Evolutionary conservation across 2,329 filamentous ascomycete genomes (phyloP).

Genomic region (Hysterium pulicare): DNA sequence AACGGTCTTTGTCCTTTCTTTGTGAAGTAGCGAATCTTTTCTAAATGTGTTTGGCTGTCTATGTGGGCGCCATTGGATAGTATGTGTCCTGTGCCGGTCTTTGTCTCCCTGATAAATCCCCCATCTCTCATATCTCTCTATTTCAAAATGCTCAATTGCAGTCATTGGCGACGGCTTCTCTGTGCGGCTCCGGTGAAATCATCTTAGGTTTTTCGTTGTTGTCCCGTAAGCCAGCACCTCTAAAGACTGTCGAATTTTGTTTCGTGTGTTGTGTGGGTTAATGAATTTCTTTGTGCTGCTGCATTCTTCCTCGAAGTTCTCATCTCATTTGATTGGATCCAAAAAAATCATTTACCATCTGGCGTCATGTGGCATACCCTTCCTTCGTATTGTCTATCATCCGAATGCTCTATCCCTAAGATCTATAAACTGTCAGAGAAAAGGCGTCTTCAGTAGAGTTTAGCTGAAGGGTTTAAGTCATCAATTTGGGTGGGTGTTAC

Average conservation of each 20-base stretch:
- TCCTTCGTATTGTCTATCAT: not conserved
- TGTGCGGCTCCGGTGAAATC: not conserved
- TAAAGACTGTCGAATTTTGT: not conserved
- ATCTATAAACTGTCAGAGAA: not conserved
- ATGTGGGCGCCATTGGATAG: conserved; percentile 36
- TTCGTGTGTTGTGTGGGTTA: conserved; percentile 3
- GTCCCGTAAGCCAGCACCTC: not conserved
- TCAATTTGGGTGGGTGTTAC: no score
- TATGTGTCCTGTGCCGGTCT: conserved; percentile 6
- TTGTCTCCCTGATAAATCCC: conserved; percentile 1
- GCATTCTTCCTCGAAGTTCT: not conserved
- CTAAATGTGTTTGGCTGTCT: conserved; percentile 34
- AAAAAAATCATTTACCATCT: not conserved
- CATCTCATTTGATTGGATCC: not conserved
- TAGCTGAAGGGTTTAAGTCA: no score
- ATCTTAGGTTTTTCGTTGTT: not conserved
- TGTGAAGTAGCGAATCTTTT: conserved; percentile 28
- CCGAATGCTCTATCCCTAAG: not conserved
- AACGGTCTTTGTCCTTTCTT: conserved; percentile 16
- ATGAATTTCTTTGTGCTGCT: conserved; percentile 4
- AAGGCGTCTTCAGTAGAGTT: not conserved
- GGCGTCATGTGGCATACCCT: conserved; percentile 5
- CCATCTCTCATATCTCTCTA: conserved; percentile 1
- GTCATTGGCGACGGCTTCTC: not conserved
- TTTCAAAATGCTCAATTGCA: conserved; percentile 1